phyloP scores from a whole-genome alignment of 345 rosid genomes.

The Camelina laxa region DNA sequence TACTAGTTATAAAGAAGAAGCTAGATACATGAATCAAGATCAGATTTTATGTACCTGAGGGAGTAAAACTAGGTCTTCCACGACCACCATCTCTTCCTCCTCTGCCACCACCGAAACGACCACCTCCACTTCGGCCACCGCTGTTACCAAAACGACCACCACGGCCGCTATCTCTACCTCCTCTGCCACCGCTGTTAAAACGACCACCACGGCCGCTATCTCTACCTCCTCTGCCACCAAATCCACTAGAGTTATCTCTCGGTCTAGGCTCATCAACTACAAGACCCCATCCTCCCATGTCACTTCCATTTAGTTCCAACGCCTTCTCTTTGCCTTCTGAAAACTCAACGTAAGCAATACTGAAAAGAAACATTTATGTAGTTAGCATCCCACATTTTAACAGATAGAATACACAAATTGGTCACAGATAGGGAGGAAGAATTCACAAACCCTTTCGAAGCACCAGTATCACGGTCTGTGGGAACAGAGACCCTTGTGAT shows the following conservation, averaged over 20 bases:
- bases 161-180: slow-evolving; percentile 42
- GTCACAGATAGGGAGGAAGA: not conserved
- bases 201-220: slow-evolving; percentile 44
- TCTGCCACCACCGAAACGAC: slow-evolving; percentile 47
- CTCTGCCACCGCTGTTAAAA: not conserved
- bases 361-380: slow-evolving; percentile 33
- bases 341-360: slow-evolving; percentile 78
- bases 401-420: not conserved
- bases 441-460: slow-evolving; percentile 68
- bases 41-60: slow-evolving; percentile 18
- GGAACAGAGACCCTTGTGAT: slow-evolving; percentile 66
- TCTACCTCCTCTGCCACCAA: slow-evolving; percentile 34
- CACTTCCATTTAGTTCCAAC: slow-evolving; percentile 59
- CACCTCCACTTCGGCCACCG: slow-evolving; percentile 45
- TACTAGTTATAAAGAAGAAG: not conserved
- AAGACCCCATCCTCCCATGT: slow-evolving; percentile 53
- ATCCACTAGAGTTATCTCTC: slow-evolving; percentile 46
- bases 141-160: slow-evolving; percentile 46
- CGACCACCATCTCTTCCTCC: slow-evolving; percentile 46
- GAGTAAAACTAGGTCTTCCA: slow-evolving; percentile 50
- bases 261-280: slow-evolving; percentile 78
- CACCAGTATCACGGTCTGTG: slow-evolving; percentile 66
- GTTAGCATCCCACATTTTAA: not conserved
- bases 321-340: slow-evolving; percentile 63
- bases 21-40: slow-evolving; percentile 5